Evolutionary conservation across 495 filamentous ascomycete species (phyloP), one percentile per base, ranked within the genome.

Genomic region (Penicillium arizonense): DNA sequence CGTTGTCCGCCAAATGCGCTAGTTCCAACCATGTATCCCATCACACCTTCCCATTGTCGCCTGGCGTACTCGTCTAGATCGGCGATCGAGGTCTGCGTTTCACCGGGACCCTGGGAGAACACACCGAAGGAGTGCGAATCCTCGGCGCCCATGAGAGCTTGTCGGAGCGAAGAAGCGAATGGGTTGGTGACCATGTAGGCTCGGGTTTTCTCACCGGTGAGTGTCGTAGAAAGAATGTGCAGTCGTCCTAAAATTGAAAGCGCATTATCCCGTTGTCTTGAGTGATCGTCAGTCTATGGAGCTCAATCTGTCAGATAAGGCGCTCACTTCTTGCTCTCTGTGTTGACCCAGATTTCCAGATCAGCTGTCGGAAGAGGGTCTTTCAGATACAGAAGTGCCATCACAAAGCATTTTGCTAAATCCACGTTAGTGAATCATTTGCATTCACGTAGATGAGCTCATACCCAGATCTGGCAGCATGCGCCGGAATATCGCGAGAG

Each of bases 401-500:
- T 96, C 42, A 97, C 95, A 68, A 97, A 89, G 36, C 83, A 87
- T 79, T 98, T 97, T 62, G 94, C 94, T 92, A 65, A 57, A 49
- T 18, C 48, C 42, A 38, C 33, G 55, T 74, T 57, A 72, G 67
- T 60, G n/a, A 33, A 28, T 41, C 14, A 18, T 26, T 49, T 14
- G 30, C 36, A 41, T 28, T 45, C 16, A 32, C 42, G n/a, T 42
- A 16, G 40, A 60, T 33, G 33, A 59, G 56, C 59, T 58, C 45
- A 39, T 80, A 93, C 90, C 90, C 47, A 96, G 71, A 52, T 92
- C 89, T 53, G 95, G 89, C 50, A 97, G 81, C 91, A 97, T 96
- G 73, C 94, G 91, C 57, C 95, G 84, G 71, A 97, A 97, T 58
- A 98, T 92, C 45, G 94, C 95, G 37, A 98, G 84, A 24, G 90